Evolutionary conservation across 139 green algal species (phyloP), one percentile per base, ranked within the genome.

Genomic region (Chlorella sp.): DNA sequence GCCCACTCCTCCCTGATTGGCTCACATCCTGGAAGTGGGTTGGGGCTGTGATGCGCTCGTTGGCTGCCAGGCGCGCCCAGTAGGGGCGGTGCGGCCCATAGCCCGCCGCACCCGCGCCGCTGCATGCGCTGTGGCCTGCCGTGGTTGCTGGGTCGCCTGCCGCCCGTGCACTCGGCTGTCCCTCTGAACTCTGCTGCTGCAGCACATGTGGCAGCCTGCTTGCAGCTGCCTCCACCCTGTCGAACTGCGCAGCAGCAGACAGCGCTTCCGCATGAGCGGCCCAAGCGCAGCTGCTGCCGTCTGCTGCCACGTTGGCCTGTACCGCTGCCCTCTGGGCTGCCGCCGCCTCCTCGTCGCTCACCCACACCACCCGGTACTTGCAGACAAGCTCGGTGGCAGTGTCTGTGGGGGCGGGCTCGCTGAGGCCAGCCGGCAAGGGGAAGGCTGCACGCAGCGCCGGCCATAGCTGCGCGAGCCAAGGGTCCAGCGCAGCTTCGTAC

Each of bases 401-500:
- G 74, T 89, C 87, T 7, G 78, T 80, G 9, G 93, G 80, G 4
- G 81, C 68, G 4, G 93, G 93, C 92, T 93, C 82, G 23, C 74
- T 20, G 2, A 89, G 30, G 1, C 90, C 91, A 13, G 80, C 60
- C 0, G 92, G 94, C 85, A 95, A 86, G 0, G 94, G 93, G 34
- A 79, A 83, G 39, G 39, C 3, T 26, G 38, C 11, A 15, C 82
- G 70, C 85, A 97, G 83, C 47, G 83, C 71, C 18, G 57, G 2
- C 95, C 96, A 99, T 67, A 99, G 90, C 30, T 79, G 32, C 12
- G 74, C 23, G 63, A 98, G 89, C 97, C 97, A 99, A 23, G 92
- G 86, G 86, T 99, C 95, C 47, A 99, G 90, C 3, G 89, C 93
- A 5, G 93, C 93, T 65, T 99, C 96, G 88, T 98, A 97, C 9